These are phyloP conservation scores for Dictyophora rubrovolvata DNA, from an alignment of 768 basidiomycete genomes.

Conservation along the genomic window DNA sequence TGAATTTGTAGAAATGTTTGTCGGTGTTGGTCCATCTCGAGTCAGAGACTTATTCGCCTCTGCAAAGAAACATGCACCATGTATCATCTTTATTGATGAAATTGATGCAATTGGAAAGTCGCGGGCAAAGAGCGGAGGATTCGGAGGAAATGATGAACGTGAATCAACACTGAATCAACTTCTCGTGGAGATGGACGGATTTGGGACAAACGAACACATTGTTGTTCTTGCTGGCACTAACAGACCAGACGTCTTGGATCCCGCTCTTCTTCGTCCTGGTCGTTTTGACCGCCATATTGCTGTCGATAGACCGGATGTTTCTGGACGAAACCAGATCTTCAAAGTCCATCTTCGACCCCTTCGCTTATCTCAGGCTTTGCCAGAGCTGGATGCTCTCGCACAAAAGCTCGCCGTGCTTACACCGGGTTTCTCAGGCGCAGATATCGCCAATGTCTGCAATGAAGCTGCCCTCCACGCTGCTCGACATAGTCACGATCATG, in stretches of 20 bases:
- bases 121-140: slow-evolving; percentile 63
- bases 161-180: slow-evolving; percentile 97
- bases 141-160: slow-evolving; percentile 95
- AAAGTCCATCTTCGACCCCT: slow-evolving; percentile 84
- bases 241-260: slow-evolving; percentile 90
- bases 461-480: slow-evolving; percentile 95
- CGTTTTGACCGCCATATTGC: slow-evolving; percentile 95
- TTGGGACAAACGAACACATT: slow-evolving; percentile 93
- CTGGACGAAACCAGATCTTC: slow-evolving; percentile 90
- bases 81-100: slow-evolving; percentile 98
- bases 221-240: slow-evolving; percentile 97
- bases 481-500: slow-evolving; percentile 65
- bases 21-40: slow-evolving; percentile 95
- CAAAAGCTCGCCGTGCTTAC: slow-evolving; percentile 95
- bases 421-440: slow-evolving; percentile 96
- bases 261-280: slow-evolving; percentile 92
- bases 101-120: slow-evolving; percentile 99
- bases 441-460: slow-evolving; percentile 98
- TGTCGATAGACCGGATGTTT: slow-evolving; percentile 91
- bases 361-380: slow-evolving; percentile 47
- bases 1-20: slow-evolving; percentile 99
- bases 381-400: slow-evolving; percentile 49
- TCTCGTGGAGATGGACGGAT: slow-evolving; percentile 99
- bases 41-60: slow-evolving; percentile 96
- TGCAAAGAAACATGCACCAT: slow-evolving; percentile 95